Evolutionary conservation across 192 early-diverging fungal species (phyloP).

Genomic region (Dissophora globulifera): DNA sequence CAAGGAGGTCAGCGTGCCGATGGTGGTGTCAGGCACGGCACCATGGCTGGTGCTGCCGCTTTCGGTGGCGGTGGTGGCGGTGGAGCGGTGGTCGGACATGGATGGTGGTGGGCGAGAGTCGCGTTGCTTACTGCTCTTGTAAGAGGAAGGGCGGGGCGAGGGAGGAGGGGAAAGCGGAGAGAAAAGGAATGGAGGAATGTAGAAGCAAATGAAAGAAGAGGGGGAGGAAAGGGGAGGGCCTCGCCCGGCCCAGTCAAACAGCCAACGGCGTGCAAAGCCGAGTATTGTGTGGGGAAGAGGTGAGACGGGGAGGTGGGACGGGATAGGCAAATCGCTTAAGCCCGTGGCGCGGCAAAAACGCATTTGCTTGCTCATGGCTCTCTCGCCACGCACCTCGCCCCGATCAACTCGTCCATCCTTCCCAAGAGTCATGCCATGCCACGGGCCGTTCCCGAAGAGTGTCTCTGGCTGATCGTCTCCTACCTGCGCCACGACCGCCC

Average conservation of each 20-base stretch:
- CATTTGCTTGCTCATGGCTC: too few species aligned
- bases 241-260: background rate
- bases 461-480: conserved; percentile 46
- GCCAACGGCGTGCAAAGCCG: conserved; percentile 6
- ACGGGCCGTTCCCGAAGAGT: conserved; percentile 38
- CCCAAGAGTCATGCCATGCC: conserved; percentile 43
- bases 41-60: conserved; percentile 4
- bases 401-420: too few species aligned
- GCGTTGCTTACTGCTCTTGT: too few species aligned
- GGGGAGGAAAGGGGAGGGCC: background rate
- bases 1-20: conserved; percentile 32
- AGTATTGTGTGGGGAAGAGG: background rate
- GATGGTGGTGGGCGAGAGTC: too few species aligned
- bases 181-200: background rate
- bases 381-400: too few species aligned
- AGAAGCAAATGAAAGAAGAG: background rate
- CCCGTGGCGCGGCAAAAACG: too few species aligned
- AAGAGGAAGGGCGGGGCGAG: background rate
- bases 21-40: conserved; percentile 1
- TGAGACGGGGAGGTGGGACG: background rate
- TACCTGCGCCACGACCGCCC: conserved; percentile 29
- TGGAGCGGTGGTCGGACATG: too few species aligned
- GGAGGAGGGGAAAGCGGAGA: background rate
- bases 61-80: too few species aligned
- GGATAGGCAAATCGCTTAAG: too few species aligned